Conservation (phyloP, 2,329 filamentous ascomycete species). For the Macrophomina pseudophaseolina region DNA sequence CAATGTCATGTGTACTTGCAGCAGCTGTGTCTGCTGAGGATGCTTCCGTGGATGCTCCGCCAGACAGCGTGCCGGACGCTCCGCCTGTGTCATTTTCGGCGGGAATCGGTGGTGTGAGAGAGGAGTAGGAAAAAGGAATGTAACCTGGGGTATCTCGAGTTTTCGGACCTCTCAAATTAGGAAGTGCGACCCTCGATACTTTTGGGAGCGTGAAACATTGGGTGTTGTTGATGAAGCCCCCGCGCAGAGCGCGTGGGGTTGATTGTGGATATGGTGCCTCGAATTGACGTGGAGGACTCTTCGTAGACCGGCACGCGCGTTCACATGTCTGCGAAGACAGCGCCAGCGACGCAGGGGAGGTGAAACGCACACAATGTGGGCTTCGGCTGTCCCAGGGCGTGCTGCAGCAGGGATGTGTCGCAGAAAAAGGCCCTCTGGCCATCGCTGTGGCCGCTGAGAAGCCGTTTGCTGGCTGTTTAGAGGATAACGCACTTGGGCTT, state of each 20-base stretch:
- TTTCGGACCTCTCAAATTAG: constrained; percentile 8
- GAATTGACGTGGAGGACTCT: constrained; percentile 18
- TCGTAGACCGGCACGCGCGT: constrained; percentile 21
- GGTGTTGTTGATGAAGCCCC: constrained; percentile 8
- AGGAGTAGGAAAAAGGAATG: constrained; percentile 22
- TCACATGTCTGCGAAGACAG: constrained; percentile 25
- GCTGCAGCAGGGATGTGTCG: constrained; percentile 24
- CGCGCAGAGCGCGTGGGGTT: constrained; percentile 4
- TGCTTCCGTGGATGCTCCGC: constrained; percentile 18
- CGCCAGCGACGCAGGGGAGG: constrained; percentile 13
- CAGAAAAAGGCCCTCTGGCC: constrained; percentile 14
- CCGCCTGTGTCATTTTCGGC: constrained; percentile 7
- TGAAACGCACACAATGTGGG: constrained; percentile 13
- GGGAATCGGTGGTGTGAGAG: constrained; percentile 16
- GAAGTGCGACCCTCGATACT: constrained; percentile 7
- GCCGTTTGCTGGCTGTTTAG: constrained; percentile 17
- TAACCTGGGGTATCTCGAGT: not conserved
- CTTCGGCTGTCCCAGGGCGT: constrained; percentile 12
- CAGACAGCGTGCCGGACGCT: constrained; percentile 17
- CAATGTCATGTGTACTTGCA: constrained; percentile 13
- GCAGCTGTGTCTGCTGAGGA: constrained; percentile 9
- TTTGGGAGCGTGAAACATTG: constrained; percentile 13
- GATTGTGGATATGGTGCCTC: constrained; percentile 15
- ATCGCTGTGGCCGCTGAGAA: constrained; percentile 17
- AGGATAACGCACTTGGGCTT: constrained; percentile 27